These are phyloP conservation scores for Ampelomyces quisqualis DNA, from an alignment of 2,329 filamentous ascomycete species.

Conservation along the genomic window DNA sequence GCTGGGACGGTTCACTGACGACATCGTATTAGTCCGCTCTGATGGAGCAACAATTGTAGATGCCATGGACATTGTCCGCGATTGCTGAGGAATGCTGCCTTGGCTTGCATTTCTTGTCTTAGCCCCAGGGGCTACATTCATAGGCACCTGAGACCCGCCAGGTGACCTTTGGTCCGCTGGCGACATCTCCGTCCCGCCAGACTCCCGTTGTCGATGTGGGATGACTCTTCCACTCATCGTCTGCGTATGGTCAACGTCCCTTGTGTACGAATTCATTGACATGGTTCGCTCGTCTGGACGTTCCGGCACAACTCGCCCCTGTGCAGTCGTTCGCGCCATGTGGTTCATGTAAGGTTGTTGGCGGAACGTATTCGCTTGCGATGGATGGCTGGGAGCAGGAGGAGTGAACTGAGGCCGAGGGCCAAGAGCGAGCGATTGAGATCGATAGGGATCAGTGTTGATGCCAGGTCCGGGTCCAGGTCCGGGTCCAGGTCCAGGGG, in stretches of 20 bases:
- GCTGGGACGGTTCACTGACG: conserved; percentile 46
- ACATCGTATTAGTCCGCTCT: conserved; percentile 61
- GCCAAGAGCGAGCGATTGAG: conserved; percentile 84
- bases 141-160: conserved; percentile 23
- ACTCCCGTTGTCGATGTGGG: conserved; percentile 69
- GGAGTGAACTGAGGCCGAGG: conserved; percentile 73
- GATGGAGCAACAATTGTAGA: conserved; percentile 72
- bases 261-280: conserved; percentile 85
- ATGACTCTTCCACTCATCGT: conserved; percentile 93
- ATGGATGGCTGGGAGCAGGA: conserved; percentile 40
- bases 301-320: conserved; percentile 88
- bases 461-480: conserved; percentile 59
- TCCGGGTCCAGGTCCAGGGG: conserved; percentile 58
- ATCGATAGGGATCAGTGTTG: conserved; percentile 83
- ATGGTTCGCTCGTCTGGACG: conserved; percentile 90
- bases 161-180: conserved; percentile 21
- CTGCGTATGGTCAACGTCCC: conserved; percentile 76
- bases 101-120: conserved; percentile 41
- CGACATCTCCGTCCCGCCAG: conserved; percentile 40
- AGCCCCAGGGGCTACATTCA: conserved; percentile 31
- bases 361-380: conserved; percentile 74
- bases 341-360: conserved; percentile 71
- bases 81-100: conserved; percentile 43
- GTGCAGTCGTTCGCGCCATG: conserved; percentile 79
- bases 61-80: conserved; percentile 88